Conservation (phyloP, 768 basidiomycete genomes). For the Collybia nuda region DNA sequence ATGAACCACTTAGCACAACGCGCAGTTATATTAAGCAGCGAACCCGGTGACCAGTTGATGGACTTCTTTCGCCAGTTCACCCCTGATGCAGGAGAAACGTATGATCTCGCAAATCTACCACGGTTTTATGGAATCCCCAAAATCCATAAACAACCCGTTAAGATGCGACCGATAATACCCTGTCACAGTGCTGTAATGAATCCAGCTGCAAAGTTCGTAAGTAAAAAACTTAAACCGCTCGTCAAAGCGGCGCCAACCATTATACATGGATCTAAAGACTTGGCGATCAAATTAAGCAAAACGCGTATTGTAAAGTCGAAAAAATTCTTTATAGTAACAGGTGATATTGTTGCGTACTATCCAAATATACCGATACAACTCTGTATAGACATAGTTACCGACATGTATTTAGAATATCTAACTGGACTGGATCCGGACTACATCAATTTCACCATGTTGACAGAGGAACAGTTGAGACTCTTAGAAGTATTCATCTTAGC, state of each 20-base stretch:
- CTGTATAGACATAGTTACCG: conserved; percentile 17
- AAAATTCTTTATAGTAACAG: conserved; percentile 22
- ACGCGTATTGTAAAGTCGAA: not conserved
- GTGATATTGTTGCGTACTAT: conserved; percentile 33
- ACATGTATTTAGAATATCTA: conserved; percentile 14
- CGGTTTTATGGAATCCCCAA: conserved; percentile 27
- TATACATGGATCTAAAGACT: conserved; percentile 29
- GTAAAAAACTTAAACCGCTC: conserved; percentile 29
- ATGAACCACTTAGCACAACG: not conserved
- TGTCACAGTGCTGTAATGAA: conserved; percentile 26
- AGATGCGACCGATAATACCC: conserved; percentile 29
- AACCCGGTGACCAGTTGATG: conserved; percentile 7
- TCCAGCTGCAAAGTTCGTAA: conserved; percentile 27
- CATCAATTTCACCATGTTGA: not conserved
- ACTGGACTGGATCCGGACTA: conserved; percentile 3
- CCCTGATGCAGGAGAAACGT: not conserved
- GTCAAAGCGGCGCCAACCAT: conserved; percentile 23
- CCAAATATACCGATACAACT: conserved; percentile 21
- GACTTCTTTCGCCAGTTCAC: conserved; percentile 10
- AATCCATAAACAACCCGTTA: conserved; percentile 29
- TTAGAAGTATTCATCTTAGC: conserved; percentile 10
- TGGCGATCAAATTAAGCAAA: conserved; percentile 29
- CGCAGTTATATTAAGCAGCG: too few relatives aligned
- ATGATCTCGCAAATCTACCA: not conserved
- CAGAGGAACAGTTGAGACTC: conserved; percentile 1